Base-by-base conservation (phyloP, 139 green algal genomes). In the Penium margaritaceum region DNA sequence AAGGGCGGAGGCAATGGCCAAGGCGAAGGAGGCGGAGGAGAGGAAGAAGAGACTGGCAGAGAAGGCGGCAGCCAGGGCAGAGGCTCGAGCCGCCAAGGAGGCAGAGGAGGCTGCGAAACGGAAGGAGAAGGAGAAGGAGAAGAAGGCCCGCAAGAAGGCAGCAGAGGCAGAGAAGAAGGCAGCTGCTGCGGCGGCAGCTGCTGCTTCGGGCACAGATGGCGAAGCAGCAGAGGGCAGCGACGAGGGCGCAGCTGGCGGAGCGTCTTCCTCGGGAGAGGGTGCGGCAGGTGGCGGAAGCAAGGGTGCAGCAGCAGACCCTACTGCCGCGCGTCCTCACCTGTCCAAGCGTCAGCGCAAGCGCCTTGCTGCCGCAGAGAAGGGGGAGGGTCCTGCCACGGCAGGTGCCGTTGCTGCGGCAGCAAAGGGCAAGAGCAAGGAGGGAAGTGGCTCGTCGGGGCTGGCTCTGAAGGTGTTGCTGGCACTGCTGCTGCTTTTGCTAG, bases 41-140 rank as follows among this genome's bases (percentile, higher is more conserved):
- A 65, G 71, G 12, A 80, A 80, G 73, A 68, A 29, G 39, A 76
- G 34, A 24, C n/a, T 54, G 64, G 73, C 73, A 19, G 73, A 77
- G 63, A 67, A 54, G 35, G 65, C 53, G n/a, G n/a, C n/a, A n/a
- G n/a, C n/a, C n/a, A n/a, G n/a, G n/a, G n/a, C n/a, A n/a, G n/a
- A n/a, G n/a, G n/a, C n/a, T n/a, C n/a, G n/a, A n/a, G n/a, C n/a
- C n/a, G n/a, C n/a, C n/a, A n/a, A n/a, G n/a, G n/a, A n/a, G n/a
- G n/a, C n/a, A n/a, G n/a, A n/a, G n/a, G n/a, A n/a, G n/a, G n/a
- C n/a, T n/a, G n/a, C n/a, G n/a, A n/a, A n/a, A n/a, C n/a, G n/a
- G n/a, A n/a, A n/a, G n/a, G 1, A 29, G 51, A n/a, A 60, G 51
- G 51, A 60, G 47, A 21, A 2, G 5, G 47, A 58, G 47, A 58